phyloP scores from a whole-genome alignment of 177 flowering plant genomes.

The Tripterygium wilfordii region DNA sequence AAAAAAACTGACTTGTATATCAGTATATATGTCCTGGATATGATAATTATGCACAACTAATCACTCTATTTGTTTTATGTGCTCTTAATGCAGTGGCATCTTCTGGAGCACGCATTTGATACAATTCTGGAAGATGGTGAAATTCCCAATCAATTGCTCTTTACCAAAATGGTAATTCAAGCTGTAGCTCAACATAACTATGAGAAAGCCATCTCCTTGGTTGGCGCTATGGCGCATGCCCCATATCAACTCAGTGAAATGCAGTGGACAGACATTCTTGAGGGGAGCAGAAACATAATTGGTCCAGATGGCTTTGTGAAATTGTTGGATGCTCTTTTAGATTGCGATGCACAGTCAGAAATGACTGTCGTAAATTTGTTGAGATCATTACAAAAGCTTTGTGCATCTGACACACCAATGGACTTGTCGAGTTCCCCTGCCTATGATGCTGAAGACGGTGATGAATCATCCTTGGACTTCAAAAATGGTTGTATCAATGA shows the following conservation, averaged over 20 bases:
- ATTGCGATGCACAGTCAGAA: conserved; percentile 34
- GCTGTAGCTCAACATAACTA: conserved; percentile 35
- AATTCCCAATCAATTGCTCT: conserved; percentile 53
- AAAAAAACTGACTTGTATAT: no score
- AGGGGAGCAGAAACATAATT: conserved; percentile 33
- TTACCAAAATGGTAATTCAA: conserved; percentile 71
- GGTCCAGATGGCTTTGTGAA: conserved; percentile 26
- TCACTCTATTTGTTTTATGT: no score
- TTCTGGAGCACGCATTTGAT: conserved; percentile 90
- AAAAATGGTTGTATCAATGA: background rate
- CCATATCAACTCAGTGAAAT: conserved; percentile 60
- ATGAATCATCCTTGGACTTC: conserved; percentile 1
- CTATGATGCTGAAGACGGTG: conserved; percentile 1
- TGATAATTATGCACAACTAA: no score
- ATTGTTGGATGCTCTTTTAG: conserved; percentile 29
- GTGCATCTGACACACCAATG: conserved; percentile 20
- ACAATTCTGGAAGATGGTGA: conserved; percentile 71
- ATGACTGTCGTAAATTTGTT: conserved; percentile 42
- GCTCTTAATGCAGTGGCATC: conserved; percentile 45
- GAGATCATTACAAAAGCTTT: conserved; percentile 42
- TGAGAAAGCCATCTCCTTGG: conserved; percentile 46
- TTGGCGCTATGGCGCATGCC: conserved; percentile 60
- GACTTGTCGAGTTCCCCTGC: conserved; percentile 6
- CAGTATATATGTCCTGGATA: no score
- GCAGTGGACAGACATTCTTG: conserved; percentile 69